Evolutionary conservation across 1,284 basidiomycete species (phyloP).

Genomic region (Megacollybia platyphylla): DNA sequence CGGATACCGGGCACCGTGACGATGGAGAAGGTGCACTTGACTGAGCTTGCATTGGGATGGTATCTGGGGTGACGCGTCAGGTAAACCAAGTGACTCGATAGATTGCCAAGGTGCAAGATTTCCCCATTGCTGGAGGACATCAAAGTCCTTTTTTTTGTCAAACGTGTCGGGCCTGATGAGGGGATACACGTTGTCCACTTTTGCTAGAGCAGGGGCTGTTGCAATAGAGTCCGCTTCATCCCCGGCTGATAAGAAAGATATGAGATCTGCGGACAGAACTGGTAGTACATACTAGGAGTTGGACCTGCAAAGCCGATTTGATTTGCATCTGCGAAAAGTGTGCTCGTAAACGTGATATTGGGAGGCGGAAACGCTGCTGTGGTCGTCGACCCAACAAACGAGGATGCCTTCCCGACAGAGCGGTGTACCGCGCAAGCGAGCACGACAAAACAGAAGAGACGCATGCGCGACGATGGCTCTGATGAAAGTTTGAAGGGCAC

Average conservation of each 20-base stretch:
- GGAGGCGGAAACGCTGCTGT: constrained; percentile 21
- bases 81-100: constrained; percentile 40
- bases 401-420: constrained; percentile 11
- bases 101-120: constrained; percentile 49
- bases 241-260: constrained; percentile 21
- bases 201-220: constrained; percentile 27
- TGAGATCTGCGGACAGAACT: background rate
- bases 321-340: constrained; percentile 26
- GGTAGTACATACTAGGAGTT: constrained; percentile 21
- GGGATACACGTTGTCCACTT: constrained; percentile 21
- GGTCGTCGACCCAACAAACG: constrained; percentile 20
- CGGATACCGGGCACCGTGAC: constrained; percentile 40
- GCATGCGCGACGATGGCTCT: too few species aligned
- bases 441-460: too few species aligned
- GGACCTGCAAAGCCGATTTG: constrained; percentile 33
- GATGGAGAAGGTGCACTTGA: constrained; percentile 9
- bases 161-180: constrained; percentile 23
- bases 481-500: too few species aligned
- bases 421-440: background rate
- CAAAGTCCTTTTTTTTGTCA: constrained; percentile 21
- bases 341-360: constrained; percentile 14
- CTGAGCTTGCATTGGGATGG: constrained; percentile 7
- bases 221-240: constrained; percentile 32
- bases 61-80: constrained; percentile 31
- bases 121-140: constrained; percentile 36